Evolutionary conservation across 139 green algal genomes (phyloP).

Genomic region (Trebouxia sp.): DNA sequence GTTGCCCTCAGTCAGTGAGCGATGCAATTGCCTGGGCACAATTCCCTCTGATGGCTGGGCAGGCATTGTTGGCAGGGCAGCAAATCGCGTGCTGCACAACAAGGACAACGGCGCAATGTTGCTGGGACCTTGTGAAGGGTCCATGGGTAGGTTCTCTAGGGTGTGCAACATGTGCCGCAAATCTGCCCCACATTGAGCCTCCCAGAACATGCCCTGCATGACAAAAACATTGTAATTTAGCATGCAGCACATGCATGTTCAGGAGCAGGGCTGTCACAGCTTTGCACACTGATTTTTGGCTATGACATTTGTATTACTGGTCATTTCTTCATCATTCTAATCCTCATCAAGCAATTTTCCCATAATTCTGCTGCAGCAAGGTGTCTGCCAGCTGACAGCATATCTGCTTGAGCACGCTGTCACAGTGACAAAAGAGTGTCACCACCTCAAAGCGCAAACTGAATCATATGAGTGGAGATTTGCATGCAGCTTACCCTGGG

Average conservation of each 20-base stretch:
- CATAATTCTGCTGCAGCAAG: background rate
- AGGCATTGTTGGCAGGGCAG: background rate
- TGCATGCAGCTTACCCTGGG: constrained; percentile 21
- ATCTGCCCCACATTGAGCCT: constrained; percentile 45
- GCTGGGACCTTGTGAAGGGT: constrained; percentile 40
- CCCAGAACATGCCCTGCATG: constrained; percentile 39
- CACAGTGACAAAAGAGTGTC: no score
- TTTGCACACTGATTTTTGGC: background rate
- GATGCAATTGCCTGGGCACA: background rate
- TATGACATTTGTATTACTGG: background rate
- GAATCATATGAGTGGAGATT: no score
- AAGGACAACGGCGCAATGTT: background rate
- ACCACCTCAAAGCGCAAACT: no score
- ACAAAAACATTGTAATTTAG: background rate
- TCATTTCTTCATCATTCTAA: background rate
- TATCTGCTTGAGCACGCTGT: no score
- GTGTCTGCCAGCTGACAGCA: no score
- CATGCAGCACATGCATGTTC: background rate
- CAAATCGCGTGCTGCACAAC: constrained; percentile 26
- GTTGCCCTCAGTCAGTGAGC: background rate
- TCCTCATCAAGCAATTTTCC: no score
- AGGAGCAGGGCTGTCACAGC: background rate
- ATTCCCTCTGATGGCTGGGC: no score
- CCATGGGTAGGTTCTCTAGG: constrained; percentile 41
- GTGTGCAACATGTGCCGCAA: constrained; percentile 5